Evolutionary conservation across 1,284 basidiomycete species (phyloP).

Genomic region (Butyriboletus appendiculatus): DNA sequence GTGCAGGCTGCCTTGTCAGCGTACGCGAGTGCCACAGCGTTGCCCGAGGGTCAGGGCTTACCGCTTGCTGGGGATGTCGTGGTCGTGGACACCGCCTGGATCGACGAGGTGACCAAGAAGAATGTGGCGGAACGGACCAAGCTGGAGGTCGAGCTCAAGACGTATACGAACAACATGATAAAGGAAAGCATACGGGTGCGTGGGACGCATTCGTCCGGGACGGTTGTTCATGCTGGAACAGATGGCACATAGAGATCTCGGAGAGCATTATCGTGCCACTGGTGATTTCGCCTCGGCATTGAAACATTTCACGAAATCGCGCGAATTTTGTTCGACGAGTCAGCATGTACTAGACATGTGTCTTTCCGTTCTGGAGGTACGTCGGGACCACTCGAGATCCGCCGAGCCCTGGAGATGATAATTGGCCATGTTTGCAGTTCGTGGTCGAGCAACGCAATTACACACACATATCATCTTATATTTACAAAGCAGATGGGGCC

Average conservation of each 20-base stretch:
- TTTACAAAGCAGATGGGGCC: constrained; percentile 89
- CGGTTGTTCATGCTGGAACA: not conserved
- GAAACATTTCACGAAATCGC: constrained; percentile 79
- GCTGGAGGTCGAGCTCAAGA: constrained; percentile 87
- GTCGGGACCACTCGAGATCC: not conserved
- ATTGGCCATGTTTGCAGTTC: constrained; percentile 45
- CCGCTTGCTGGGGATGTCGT: constrained; percentile 51
- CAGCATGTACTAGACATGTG: constrained; percentile 88
- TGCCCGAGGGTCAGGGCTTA: constrained; percentile 41
- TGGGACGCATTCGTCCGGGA: not conserved
- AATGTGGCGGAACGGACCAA: constrained; percentile 69
- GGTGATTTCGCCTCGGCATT: constrained; percentile 73
- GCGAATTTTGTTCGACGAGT: constrained; percentile 85
- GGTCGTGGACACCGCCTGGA: constrained; percentile 61
- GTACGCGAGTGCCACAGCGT: constrained; percentile 54
- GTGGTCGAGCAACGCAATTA: constrained; percentile 84
- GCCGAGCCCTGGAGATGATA: not conserved
- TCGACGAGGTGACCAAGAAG: constrained; percentile 57
- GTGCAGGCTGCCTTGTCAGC: constrained; percentile 55
- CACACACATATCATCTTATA: constrained; percentile 79
- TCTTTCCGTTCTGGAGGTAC: constrained; percentile 74
- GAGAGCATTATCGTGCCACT: constrained; percentile 66
- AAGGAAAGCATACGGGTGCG: constrained; percentile 88
- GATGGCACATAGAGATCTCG: constrained; percentile 86
- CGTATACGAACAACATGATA: constrained; percentile 89